These are phyloP conservation scores for Ceratocystis alfenasii DNA, from an alignment of 2,329 filamentous ascomycete species.

Conservation along the genomic window DNA sequence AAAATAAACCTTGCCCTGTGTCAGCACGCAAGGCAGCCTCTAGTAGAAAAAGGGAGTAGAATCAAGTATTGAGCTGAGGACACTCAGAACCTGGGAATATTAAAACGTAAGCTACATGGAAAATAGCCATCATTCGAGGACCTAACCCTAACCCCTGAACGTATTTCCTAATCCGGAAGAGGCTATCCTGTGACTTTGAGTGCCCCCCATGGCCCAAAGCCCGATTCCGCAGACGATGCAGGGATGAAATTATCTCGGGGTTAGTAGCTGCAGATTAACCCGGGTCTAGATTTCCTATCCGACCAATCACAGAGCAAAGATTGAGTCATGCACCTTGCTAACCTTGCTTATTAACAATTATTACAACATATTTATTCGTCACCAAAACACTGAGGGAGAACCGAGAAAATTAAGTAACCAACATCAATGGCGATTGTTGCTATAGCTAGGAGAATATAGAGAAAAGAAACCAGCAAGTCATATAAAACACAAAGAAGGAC, in stretches of 20 bases:
- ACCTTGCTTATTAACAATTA: neutral
- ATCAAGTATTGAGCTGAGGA: neutral
- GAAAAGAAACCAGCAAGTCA: neutral
- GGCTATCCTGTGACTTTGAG: no score
- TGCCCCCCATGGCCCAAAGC: neutral
- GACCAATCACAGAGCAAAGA: neutral
- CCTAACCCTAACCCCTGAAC: neutral
- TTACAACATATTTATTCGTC: slow-evolving; percentile 3
- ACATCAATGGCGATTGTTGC: neutral
- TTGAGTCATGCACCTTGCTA: neutral
- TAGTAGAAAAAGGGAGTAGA: neutral
- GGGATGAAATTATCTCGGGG: neutral
- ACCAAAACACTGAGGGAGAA: neutral
- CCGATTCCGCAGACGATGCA: neutral
- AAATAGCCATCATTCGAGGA: neutral
- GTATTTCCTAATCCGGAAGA: neutral
- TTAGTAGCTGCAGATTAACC: neutral
- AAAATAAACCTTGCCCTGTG: neutral
- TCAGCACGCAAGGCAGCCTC: neutral
- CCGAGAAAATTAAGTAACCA: neutral
- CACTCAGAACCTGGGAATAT: neutral
- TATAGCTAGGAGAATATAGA: neutral
- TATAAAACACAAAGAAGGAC: neutral
- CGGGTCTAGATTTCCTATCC: neutral
- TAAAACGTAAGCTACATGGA: slow-evolving; percentile 1